Evolutionary conservation across 106 monocot species (phyloP), one percentile per base, ranked within the genome.

Genomic region (Triglochin maritima): DNA sequence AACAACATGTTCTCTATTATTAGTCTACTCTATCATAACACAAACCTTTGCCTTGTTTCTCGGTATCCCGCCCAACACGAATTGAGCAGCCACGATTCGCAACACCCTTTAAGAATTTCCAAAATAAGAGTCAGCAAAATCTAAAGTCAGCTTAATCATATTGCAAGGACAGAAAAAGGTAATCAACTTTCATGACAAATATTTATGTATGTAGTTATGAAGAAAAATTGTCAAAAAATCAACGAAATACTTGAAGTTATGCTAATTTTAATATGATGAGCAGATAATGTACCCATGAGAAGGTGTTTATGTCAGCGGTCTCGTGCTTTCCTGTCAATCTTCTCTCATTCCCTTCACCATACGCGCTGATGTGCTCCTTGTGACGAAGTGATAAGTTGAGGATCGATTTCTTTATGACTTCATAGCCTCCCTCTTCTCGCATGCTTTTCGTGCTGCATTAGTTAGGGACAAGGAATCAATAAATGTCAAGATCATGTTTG

Each of bases 261-360:
- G 29, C 29, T 29, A n/a, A 62, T 8, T 6, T 6, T 29, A 29
- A 29, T 29, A 29, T 29, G 29, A 29, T 29, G 29, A 29, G 29
- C 29, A 29, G 29, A 29, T 62, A 6, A 4, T 12, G 56, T 92
- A 92, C 91, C 91, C 87, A 92, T 69, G 87, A 87, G 71, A 91
- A 92, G 42, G 76, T 76, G 79, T 92, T 77, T 8, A 92, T 92
- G 80, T 71, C 69, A 41, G 91, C 91, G 17, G 91, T 92, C 80
- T 92, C 91, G 10, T 92, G 91, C 47, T 81, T 81, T n/a, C 87
- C 91, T 16, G 91, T 92, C 82, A 92, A 69, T 56, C 91, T 78
- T 53, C 91, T 56, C 71, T 92, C 91, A 45, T 92, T 92, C 64
- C 91, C 91, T 87, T 92, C 91, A 17, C 91, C 91, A 67, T 92